These are phyloP conservation scores for Artemisia annua DNA, from an alignment of 129 eudicot genomes.

Conservation along the genomic window DNA sequence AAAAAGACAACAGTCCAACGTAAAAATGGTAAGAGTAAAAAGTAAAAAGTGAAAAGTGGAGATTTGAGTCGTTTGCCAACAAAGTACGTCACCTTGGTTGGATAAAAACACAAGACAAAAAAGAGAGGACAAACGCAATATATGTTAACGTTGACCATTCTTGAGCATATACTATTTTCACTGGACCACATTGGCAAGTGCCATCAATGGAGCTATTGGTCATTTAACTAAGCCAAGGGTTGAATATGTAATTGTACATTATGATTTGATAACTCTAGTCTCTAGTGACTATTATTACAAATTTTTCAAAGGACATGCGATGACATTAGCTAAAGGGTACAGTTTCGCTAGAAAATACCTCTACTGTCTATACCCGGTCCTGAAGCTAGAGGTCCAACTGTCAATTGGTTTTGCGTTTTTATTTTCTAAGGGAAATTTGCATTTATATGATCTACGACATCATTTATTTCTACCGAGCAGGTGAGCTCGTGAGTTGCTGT, in stretches of 20 bases:
- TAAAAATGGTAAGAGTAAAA: constrained; percentile 8
- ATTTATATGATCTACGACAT: too few relatives aligned
- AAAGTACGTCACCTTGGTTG: constrained; percentile 31
- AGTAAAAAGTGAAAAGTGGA: constrained; percentile 4
- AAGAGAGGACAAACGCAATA: constrained; percentile 30
- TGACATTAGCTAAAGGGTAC: constrained; percentile 12
- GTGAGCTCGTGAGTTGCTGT: too few relatives aligned
- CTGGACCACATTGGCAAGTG: constrained; percentile 39
- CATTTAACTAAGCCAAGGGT: constrained; percentile 5
- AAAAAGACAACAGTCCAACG: background rate
- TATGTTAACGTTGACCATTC: constrained; percentile 36
- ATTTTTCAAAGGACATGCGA: background rate
- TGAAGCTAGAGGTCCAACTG: too few relatives aligned
- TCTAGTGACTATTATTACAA: constrained; percentile 3
- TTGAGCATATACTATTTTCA: constrained; percentile 27
- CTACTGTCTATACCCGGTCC: too few relatives aligned
- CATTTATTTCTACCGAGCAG: too few relatives aligned
- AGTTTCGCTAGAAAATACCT: constrained; percentile 3
- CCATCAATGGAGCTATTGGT: constrained; percentile 21
- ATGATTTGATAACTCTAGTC: background rate
- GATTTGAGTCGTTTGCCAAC: constrained; percentile 20
- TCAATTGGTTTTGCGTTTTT: too few relatives aligned
- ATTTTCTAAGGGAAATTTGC: too few relatives aligned
- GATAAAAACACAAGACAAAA: constrained; percentile 32
- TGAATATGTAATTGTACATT: background rate